phyloP scores from a whole-genome alignment of 2,329 filamentous ascomycete species.

The Microcyclospora tardicrescens region DNA sequence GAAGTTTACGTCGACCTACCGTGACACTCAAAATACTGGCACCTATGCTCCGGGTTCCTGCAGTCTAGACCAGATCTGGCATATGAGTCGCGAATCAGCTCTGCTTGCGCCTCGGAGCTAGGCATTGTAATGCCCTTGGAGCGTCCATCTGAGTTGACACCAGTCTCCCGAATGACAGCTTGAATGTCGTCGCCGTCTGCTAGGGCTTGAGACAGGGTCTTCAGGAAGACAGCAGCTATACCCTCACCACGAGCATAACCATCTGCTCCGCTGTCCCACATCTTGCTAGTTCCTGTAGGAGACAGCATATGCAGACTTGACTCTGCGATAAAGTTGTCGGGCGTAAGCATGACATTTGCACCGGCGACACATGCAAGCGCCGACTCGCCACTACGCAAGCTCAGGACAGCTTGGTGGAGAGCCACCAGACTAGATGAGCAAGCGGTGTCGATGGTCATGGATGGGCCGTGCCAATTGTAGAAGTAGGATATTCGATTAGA shows the following conservation, averaged over 20 bases:
- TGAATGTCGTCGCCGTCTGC: constrained; percentile 15
- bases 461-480: not conserved
- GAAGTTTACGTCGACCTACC: not conserved
- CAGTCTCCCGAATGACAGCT: constrained; percentile 23
- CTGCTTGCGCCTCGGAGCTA: constrained; percentile 22
- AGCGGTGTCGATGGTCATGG: not conserved
- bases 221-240: constrained; percentile 3
- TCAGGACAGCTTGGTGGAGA: constrained; percentile 1
- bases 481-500: not conserved
- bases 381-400: constrained; percentile 1
- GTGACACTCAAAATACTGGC: constrained; percentile 5
- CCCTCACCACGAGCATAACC: not conserved
- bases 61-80: not conserved
- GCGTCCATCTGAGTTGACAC: constrained; percentile 26
- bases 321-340: not conserved
- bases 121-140: constrained; percentile 27
- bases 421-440: not conserved
- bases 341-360: not conserved
- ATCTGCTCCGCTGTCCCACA: not conserved
- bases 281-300: too few relatives aligned
- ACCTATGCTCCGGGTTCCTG: too few relatives aligned
- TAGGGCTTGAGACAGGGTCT: constrained; percentile 5
- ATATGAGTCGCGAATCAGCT: constrained; percentile 10
- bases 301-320: too few relatives aligned
- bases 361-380: not conserved